Conservation (phyloP, 345 rosid genomes). For the Gossypium arboreum region DNA sequence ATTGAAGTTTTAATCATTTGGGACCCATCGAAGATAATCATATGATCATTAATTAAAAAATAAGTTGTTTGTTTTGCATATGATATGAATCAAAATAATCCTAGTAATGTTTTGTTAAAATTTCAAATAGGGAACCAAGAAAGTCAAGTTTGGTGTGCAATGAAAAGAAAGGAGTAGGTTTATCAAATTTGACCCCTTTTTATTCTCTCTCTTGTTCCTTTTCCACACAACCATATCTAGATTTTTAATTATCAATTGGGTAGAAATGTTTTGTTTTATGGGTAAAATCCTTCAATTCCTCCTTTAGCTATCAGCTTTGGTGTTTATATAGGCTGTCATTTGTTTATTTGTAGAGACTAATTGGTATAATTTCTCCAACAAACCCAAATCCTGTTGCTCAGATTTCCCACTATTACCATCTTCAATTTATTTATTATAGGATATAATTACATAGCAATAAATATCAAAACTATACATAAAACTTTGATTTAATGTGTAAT, state of each 20-base stretch:
- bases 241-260: background rate
- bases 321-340: background rate
- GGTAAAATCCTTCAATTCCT: background rate
- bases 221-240: background rate
- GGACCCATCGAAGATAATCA: background rate
- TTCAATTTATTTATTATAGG: constrained; percentile 8
- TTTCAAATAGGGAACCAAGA: background rate
- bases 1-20: background rate
- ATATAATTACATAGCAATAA: background rate
- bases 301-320: background rate
- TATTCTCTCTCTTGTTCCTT: background rate
- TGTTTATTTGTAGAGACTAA: background rate
- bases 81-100: too few species aligned
- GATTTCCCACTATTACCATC: constrained; percentile 39
- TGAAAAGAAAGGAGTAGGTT: background rate
- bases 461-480: background rate
- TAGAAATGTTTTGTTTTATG: background rate
- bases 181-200: background rate
- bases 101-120: background rate
- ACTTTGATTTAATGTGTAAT: too few species aligned
- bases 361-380: constrained; percentile 18
- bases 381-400: constrained; percentile 31
- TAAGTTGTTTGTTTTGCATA: too few species aligned
- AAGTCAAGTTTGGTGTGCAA: background rate
- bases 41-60: too few species aligned